A percentile compares a stretch with the other conserved stretches of the same genome.
Evolutionary conservation across 495 filamentous ascomycete genomes (phyloP).

Genomic region (Pyrenopolyporus hunteri): DNA sequence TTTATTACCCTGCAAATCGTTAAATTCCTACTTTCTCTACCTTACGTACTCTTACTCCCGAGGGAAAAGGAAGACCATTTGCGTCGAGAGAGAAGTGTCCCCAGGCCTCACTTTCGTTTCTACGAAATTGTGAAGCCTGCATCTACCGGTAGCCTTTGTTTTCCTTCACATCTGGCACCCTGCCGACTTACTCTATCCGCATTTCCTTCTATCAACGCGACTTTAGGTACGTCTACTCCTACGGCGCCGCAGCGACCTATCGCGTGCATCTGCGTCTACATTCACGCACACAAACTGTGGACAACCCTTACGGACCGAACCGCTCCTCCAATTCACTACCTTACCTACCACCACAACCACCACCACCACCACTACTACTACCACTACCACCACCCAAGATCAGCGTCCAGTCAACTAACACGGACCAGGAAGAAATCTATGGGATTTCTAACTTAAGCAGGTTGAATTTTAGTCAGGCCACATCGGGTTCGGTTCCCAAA

Average conservation of each 20-base stretch:
- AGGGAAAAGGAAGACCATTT: constrained; percentile 18
- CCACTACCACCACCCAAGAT: constrained; percentile 9
- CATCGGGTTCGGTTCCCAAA: constrained; percentile 33
- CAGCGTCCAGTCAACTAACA: constrained; percentile 18
- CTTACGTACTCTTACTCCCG: constrained; percentile 18
- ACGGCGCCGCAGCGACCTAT: constrained; percentile 1
- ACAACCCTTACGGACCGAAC: constrained; percentile 31
- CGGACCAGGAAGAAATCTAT: constrained; percentile 23
- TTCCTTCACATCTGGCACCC: constrained; percentile 27
- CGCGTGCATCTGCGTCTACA: neutral
- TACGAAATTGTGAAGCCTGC: constrained; percentile 20
- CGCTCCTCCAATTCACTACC: constrained; percentile 18
- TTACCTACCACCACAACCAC: too few species aligned
- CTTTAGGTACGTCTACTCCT: neutral
- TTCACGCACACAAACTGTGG: constrained; percentile 13
- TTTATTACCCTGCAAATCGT: constrained; percentile 30
- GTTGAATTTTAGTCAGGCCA: constrained; percentile 33
- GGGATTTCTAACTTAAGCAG: constrained; percentile 23
- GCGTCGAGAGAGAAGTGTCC: constrained; percentile 9
- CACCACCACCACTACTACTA: too few species aligned
- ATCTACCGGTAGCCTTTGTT: constrained; percentile 21
- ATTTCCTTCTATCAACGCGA: constrained; percentile 12
- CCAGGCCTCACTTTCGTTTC: constrained; percentile 18
- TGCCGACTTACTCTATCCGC: constrained; percentile 29
- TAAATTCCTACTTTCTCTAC: constrained; percentile 17